These are phyloP conservation scores for Melaleuca quinquenervia DNA, from an alignment of 345 rosid genomes.

Conservation along the genomic window DNA sequence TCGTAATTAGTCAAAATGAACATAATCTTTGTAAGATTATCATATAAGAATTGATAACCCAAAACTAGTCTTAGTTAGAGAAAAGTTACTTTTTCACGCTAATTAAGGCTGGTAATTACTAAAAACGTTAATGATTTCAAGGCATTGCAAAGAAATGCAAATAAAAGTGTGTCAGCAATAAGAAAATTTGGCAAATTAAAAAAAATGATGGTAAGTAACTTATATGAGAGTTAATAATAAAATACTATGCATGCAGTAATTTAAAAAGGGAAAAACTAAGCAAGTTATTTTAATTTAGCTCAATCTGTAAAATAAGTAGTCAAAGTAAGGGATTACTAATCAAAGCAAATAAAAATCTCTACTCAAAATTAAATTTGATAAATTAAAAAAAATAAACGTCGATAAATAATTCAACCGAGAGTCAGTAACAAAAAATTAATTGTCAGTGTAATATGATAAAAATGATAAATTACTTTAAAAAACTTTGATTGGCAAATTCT, in stretches of 20 bases:
- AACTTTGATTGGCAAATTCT: background rate
- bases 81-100: too few species aligned
- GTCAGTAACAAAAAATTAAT: background rate
- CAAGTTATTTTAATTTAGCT: background rate
- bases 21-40: too few species aligned
- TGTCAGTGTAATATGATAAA: background rate
- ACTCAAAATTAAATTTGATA: background rate
- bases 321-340: background rate
- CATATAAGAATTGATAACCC: too few species aligned
- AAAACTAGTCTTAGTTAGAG: too few species aligned
- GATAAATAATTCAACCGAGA: background rate
- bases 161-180: background rate
- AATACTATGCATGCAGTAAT: background rate
- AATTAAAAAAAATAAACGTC: background rate
- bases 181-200: background rate
- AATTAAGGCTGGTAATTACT: too few species aligned
- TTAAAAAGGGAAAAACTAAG: background rate
- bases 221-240: background rate
- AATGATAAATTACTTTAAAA: background rate
- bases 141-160: too few species aligned
- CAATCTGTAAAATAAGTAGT: background rate
- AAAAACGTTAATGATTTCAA: too few species aligned
- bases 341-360: background rate
- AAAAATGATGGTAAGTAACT: background rate
- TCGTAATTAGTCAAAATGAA: too few species aligned